These are phyloP conservation scores for Sisymbrium altissimum DNA, from an alignment of 345 rosid genomes.

Conservation along the genomic window DNA sequence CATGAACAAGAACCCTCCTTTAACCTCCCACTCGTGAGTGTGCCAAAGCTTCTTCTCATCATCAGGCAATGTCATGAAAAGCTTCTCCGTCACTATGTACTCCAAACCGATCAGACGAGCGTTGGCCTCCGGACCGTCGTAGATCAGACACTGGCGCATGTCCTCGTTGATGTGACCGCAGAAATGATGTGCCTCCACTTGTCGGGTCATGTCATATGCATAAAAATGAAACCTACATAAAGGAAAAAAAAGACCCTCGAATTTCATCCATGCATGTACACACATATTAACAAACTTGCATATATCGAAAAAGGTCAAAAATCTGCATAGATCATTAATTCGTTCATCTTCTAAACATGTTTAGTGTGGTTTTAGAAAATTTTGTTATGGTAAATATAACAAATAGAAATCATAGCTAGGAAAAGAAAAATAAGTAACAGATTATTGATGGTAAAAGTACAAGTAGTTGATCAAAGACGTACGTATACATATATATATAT, in stretches of 20 bases:
- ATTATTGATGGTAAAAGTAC: neutral
- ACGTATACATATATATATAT: too few species aligned
- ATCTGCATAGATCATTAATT: too few species aligned
- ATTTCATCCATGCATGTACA: neutral
- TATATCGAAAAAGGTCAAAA: too few species aligned
- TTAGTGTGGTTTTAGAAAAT: neutral
- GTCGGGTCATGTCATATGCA: slow-evolving; percentile 69
- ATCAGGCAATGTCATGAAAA: slow-evolving; percentile 61
- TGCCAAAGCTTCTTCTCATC: slow-evolving; percentile 84
- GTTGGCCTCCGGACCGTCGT: slow-evolving; percentile 47
- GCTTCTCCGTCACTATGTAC: slow-evolving; percentile 65
- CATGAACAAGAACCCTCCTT: slow-evolving; percentile 73
- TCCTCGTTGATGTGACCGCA: slow-evolving; percentile 79
- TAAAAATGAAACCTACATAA: slow-evolving; percentile 66
- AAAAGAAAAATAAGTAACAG: neutral
- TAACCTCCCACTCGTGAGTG: slow-evolving; percentile 73
- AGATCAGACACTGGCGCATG: slow-evolving; percentile 79
- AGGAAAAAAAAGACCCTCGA: neutral
- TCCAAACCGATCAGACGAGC: slow-evolving; percentile 71
- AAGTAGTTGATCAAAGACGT: too few species aligned
- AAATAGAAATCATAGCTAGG: too few species aligned
- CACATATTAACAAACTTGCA: neutral
- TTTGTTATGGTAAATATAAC: neutral
- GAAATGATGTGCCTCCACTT: slow-evolving; percentile 79
- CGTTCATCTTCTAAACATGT: neutral